Evolutionary conservation across 1,139 yeast genomes (phyloP).

Genomic region (Pichia norvegensis): DNA sequence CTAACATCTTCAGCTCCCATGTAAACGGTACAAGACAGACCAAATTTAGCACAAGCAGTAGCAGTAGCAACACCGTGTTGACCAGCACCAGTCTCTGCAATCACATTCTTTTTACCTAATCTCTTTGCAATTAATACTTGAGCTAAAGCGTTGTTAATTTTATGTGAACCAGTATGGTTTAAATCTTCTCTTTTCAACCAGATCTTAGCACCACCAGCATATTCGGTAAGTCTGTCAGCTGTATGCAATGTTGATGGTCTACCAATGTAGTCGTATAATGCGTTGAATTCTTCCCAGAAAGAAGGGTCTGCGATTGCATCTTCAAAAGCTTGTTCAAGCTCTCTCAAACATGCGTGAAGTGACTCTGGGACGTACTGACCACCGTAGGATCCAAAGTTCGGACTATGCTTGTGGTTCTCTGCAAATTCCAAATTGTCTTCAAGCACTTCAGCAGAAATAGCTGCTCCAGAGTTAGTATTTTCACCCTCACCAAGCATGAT

Average conservation of each 20-base stretch:
- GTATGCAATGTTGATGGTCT: conserved; percentile 90
- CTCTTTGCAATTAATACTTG: conserved; percentile 89
- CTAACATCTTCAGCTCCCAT: conserved; percentile 99
- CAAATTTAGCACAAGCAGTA: conserved; percentile 97
- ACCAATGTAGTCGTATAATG: conserved; percentile 84
- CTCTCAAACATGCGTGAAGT: conserved; percentile 80
- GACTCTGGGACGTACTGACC: conserved; percentile 99
- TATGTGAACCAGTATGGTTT: conserved; percentile 97
- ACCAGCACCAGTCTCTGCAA: conserved; percentile 99
- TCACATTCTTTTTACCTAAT: conserved; percentile 80
- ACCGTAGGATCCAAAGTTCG: conserved; percentile 90
- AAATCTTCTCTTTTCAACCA: conserved; percentile 98
- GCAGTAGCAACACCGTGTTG: conserved; percentile 99
- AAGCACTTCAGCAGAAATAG: conserved; percentile 3
- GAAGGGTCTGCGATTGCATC: conserved; percentile 78
- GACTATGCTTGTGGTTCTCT: conserved; percentile 54
- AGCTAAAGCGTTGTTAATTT: conserved; percentile 92
- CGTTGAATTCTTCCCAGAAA: conserved; percentile 88
- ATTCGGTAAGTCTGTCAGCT: conserved; percentile 83
- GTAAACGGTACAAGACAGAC: conserved; percentile 87
- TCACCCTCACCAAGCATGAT: conserved; percentile 55
- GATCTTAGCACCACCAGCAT: conserved; percentile 94
- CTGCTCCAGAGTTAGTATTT: conserved; percentile 18
- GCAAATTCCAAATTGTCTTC: conserved; percentile 35
- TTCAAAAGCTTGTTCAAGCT: conserved; percentile 82